A percentile compares a stretch with the other conserved stretches of the same genome.
Conservation (phyloP, 2,329 filamentous ascomycete genomes). For the Claviceps maximensis region DNA sequence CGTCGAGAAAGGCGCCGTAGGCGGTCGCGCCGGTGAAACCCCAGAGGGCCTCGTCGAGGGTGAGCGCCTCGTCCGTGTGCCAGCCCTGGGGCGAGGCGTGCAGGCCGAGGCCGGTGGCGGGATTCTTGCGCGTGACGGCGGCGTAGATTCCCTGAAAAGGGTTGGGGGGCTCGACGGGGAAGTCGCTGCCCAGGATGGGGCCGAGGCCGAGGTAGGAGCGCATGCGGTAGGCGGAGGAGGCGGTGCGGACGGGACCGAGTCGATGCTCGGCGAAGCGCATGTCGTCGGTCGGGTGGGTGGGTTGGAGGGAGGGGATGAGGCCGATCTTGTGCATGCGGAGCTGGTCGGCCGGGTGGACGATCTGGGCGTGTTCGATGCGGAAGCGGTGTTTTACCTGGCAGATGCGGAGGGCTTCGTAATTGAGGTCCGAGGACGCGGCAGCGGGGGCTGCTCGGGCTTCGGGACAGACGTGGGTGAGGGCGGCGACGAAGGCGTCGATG, state of each 20-base stretch:
- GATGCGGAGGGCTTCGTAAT: constrained; percentile 21
- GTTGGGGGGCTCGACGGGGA: constrained; percentile 56
- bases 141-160: constrained; percentile 59
- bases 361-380: constrained; percentile 59
- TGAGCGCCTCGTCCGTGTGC: constrained; percentile 46
- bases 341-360: constrained; percentile 54
- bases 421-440: constrained; percentile 22
- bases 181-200: constrained; percentile 54
- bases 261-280: constrained; percentile 52
- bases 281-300: constrained; percentile 59
- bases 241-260: constrained; percentile 42
- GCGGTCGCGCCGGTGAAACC: constrained; percentile 50
- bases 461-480: constrained; percentile 41
- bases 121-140: constrained; percentile 47
- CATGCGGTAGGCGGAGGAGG: constrained; percentile 52
- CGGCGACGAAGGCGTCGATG: constrained; percentile 47
- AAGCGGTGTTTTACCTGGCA: constrained; percentile 46
- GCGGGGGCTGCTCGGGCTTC: constrained; percentile 17
- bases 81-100: constrained; percentile 39
- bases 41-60: constrained; percentile 42
- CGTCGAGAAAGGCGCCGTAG: constrained; percentile 45
- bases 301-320: constrained; percentile 56
- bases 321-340: constrained; percentile 41
- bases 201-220: constrained; percentile 39
- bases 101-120: constrained; percentile 38